Conservation (phyloP, 139 green algal species). For the Coelastrella sp. region DNA sequence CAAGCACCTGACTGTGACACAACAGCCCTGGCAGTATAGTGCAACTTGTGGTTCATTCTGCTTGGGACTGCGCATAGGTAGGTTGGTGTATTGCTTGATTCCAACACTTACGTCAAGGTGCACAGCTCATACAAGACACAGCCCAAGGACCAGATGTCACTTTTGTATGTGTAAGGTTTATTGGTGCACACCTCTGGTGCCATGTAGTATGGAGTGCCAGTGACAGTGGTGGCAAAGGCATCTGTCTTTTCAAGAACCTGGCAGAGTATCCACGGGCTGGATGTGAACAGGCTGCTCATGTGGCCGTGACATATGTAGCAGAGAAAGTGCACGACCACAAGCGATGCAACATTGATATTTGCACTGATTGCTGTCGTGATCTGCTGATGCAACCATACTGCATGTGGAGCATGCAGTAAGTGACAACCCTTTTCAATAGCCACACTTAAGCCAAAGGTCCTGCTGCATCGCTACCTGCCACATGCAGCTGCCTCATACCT, state of each 20-base stretch:
- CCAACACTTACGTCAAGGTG: conserved; percentile 67
- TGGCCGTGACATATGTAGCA: neutral
- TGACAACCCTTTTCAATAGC: no score
- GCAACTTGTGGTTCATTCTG: no score
- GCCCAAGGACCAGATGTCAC: conserved; percentile 87
- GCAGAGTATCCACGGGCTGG: neutral
- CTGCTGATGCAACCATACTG: no score
- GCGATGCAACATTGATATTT: neutral
- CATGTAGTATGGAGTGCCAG: conserved; percentile 68
- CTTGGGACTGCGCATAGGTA: no score
- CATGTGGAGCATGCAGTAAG: no score
- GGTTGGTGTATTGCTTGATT: no score
- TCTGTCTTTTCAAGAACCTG: conserved; percentile 71
- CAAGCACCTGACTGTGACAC: no score
- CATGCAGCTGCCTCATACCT: no score
- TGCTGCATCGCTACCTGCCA: no score
- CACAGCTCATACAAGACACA: conserved; percentile 91
- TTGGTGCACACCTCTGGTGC: conserved; percentile 76
- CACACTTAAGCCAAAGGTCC: no score
- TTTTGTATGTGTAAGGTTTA: conserved; percentile 78
- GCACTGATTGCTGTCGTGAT: neutral
- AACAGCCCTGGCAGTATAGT: no score
- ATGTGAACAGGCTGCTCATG: neutral
- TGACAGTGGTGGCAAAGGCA: conserved; percentile 73
- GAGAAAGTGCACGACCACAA: no score